These are phyloP conservation scores for Leptographium galeiforme DNA, from an alignment of 2,329 filamentous ascomycete genomes.

Conservation along the genomic window DNA sequence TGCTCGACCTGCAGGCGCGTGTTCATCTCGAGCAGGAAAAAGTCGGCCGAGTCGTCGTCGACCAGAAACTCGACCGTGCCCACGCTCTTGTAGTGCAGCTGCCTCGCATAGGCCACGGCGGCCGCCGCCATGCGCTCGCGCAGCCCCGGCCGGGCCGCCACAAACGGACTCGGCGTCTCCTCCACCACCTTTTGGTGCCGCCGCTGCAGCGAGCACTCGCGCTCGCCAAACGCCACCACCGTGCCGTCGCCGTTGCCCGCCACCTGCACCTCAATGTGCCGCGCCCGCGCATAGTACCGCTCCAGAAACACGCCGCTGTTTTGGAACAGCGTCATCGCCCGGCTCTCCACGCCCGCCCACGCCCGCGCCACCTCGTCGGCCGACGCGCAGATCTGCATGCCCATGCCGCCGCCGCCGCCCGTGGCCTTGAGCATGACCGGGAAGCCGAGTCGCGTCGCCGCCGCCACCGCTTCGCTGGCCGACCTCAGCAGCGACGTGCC, in stretches of 20 bases:
- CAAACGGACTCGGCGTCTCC: constrained; percentile 53
- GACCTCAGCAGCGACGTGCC: constrained; percentile 11
- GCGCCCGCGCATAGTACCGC: constrained; percentile 44
- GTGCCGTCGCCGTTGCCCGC: constrained; percentile 48
- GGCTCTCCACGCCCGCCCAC: constrained; percentile 26
- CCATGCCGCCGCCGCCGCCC: constrained; percentile 52
- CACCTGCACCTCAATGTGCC: constrained; percentile 56
- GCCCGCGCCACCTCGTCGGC: constrained; percentile 35
- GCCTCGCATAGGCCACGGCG: not conserved
- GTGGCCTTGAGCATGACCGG: constrained; percentile 45
- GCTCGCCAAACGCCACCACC: constrained; percentile 47
- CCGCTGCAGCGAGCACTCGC: constrained; percentile 55
- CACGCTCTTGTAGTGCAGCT: constrained; percentile 17
- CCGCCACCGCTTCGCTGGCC: constrained; percentile 38
- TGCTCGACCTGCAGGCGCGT: constrained; percentile 84
- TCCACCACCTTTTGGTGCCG: constrained; percentile 60
- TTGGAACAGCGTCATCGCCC: constrained; percentile 45
- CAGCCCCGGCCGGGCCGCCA: constrained; percentile 20
- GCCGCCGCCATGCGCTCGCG: constrained; percentile 15
- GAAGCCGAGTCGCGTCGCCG: constrained; percentile 21
- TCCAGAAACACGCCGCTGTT: constrained; percentile 51
- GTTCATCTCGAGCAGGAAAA: constrained; percentile 72
- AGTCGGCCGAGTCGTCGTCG: constrained; percentile 65
- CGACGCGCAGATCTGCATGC: constrained; percentile 21
- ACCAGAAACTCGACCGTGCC: constrained; percentile 57